Conservation (phyloP, 805 yeast species). For the Kregervanrija delftensis region DNA sequence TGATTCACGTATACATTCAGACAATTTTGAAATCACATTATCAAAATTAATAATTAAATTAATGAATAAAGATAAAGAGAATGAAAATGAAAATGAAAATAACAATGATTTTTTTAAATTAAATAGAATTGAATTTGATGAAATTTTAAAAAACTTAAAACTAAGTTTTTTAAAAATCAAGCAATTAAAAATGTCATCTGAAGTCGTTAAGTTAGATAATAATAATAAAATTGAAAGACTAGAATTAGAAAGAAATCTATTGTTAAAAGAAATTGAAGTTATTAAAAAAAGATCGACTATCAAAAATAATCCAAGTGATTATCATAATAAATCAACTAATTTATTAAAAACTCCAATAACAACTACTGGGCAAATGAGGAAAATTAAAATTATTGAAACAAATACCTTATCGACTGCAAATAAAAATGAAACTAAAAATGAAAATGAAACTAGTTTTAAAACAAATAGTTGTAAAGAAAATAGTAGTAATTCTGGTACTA, state of each 20-base stretch:
- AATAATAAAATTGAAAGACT: slow-evolving; percentile 16
- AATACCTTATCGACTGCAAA: background rate
- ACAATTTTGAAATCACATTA: too few species aligned
- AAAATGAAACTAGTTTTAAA: too few species aligned
- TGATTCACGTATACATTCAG: too few species aligned
- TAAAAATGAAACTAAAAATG: background rate
- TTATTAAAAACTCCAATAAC: background rate
- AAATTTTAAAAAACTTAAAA: slow-evolving; percentile 11
- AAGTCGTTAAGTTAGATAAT: slow-evolving; percentile 13
- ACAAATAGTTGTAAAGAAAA: too few species aligned
- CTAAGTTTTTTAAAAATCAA: slow-evolving; percentile 13
- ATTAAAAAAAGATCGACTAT: slow-evolving; percentile 9
- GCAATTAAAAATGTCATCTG: slow-evolving; percentile 12
- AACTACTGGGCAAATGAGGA: background rate
- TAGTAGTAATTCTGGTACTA: background rate
- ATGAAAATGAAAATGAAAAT: background rate
- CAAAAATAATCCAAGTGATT: too few species aligned
- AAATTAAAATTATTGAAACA: too few species aligned
- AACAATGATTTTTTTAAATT: background rate
- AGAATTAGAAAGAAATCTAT: slow-evolving; percentile 19
- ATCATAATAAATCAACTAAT: too few species aligned
- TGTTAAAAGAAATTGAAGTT: slow-evolving; percentile 20
- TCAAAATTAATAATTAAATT: slow-evolving; percentile 7
- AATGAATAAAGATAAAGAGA: slow-evolving; percentile 3
- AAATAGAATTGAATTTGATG: background rate